Evolutionary conservation across 2,329 filamentous ascomycete species (phyloP).

Genomic region (Colletotrichum viniferum): DNA sequence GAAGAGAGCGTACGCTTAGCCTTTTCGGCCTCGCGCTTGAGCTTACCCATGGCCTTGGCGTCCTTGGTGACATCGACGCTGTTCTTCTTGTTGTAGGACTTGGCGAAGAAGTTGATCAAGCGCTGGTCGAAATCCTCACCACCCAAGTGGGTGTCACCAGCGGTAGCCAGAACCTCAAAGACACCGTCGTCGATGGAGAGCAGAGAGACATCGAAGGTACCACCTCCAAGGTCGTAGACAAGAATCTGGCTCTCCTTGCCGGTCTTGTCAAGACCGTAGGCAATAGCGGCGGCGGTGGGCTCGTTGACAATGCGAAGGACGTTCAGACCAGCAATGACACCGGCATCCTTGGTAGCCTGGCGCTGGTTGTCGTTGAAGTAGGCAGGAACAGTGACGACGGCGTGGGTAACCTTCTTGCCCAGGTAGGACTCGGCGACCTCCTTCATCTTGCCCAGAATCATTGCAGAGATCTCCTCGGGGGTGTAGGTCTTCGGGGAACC

Average conservation of each 20-base stretch:
- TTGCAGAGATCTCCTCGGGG: conserved; percentile 80
- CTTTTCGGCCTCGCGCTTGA: conserved; percentile 99
- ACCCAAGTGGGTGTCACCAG: conserved; percentile 96
- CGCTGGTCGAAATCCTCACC: conserved; percentile 99
- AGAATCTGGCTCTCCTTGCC: conserved; percentile 86
- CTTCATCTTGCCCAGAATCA: conserved; percentile 87
- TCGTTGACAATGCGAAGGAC: conserved; percentile 97
- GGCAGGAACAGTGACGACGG: conserved; percentile 91
- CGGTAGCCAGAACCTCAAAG: conserved; percentile 92
- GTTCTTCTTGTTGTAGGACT: conserved; percentile 99
- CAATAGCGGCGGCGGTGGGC: conserved; percentile 92
- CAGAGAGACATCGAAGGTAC: conserved; percentile 93
- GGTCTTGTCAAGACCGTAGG: conserved; percentile 90
- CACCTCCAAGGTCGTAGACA: conserved; percentile 92
- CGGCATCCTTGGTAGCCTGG: conserved; percentile 95
- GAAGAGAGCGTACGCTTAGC: conserved; percentile 97
- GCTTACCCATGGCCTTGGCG: conserved; percentile 97
- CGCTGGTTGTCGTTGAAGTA: conserved; percentile 99
- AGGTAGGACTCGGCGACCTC: conserved; percentile 80
- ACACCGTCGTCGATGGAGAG: conserved; percentile 90
- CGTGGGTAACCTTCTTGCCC: conserved; percentile 83
- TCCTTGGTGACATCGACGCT: conserved; percentile 91
- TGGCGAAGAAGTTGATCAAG: conserved; percentile 94
- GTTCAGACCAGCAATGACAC: conserved; percentile 89
- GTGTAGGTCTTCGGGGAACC: conserved; percentile 74